Conservation (phyloP, 2,329 filamentous ascomycete species). For the Penicillium sp. region DNA sequence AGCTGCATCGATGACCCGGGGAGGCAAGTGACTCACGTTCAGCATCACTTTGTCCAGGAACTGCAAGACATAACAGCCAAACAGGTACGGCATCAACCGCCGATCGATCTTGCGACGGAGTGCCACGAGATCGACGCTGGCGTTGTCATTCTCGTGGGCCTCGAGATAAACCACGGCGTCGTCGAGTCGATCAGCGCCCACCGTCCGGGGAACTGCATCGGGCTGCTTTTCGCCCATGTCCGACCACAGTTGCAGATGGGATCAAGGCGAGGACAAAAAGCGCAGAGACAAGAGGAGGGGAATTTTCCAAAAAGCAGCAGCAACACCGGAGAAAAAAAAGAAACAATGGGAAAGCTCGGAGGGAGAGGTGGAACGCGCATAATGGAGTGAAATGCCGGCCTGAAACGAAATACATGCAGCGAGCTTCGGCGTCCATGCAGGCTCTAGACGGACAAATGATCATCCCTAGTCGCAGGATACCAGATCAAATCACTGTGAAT, state of each 20-base stretch:
- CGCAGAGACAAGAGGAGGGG: not conserved
- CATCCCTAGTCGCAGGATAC: too few species aligned
- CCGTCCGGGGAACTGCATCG: conserved; percentile 2
- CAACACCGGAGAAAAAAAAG: not conserved
- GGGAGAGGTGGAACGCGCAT: not conserved
- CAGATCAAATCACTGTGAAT: too few species aligned
- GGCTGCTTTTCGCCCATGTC: conserved; percentile 17
- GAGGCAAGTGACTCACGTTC: conserved; percentile 20
- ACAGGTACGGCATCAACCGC: conserved; percentile 34
- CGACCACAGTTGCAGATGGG: too few species aligned
- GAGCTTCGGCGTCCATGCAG: too few species aligned
- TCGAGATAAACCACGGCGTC: conserved; percentile 25
- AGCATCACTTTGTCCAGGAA: conserved; percentile 37
- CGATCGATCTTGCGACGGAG: conserved; percentile 33
- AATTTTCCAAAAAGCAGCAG: not conserved
- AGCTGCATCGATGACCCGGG: not conserved
- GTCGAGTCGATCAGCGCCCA: conserved; percentile 11
- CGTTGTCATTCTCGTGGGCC: conserved; percentile 8
- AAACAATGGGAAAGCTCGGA: not conserved
- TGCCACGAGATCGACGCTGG: conserved; percentile 18
- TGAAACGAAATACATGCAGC: not conserved
- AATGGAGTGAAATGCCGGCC: not conserved
- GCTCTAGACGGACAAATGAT: too few species aligned
- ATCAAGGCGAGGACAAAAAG: not conserved
- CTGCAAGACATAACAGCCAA: conserved; percentile 34